These are phyloP conservation scores for Coemansia sp. DNA, from an alignment of 192 early-diverging fungal genomes.

Conservation along the genomic window DNA sequence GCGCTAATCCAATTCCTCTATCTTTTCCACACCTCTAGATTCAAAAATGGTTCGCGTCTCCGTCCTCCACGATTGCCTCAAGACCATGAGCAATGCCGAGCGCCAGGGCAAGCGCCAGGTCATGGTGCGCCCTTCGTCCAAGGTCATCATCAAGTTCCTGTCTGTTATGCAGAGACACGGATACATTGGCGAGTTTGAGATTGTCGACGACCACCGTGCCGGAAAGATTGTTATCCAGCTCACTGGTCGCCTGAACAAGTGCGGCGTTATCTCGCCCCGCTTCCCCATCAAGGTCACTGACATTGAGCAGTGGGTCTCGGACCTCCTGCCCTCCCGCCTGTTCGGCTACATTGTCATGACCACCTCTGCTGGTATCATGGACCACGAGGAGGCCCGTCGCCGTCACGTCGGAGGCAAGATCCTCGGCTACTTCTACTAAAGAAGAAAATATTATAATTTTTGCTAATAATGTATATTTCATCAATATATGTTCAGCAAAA, in stretches of 20 bases:
- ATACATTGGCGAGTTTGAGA: conserved; percentile 99
- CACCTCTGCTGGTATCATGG: conserved; percentile 98
- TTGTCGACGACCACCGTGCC: conserved; percentile 96
- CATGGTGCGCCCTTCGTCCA: conserved; percentile 94
- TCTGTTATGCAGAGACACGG: conserved; percentile 99
- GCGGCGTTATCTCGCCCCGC: conserved; percentile 98
- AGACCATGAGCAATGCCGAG: conserved; percentile 99
- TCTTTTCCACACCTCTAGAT: too few species aligned
- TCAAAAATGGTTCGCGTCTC: conserved; percentile 95
- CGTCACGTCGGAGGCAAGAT: conserved; percentile 98
- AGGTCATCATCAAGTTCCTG: conserved; percentile 99
- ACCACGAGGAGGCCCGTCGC: conserved; percentile 98
- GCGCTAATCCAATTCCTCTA: too few species aligned
- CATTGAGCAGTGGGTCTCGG: conserved; percentile 96
- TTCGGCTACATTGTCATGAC: conserved; percentile 95
- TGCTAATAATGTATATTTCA: neutral
- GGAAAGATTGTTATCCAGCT: conserved; percentile 99
- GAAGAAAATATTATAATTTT: neutral
- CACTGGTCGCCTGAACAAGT: conserved; percentile 99
- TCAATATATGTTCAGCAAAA: neutral
- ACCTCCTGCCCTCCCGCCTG: conserved; percentile 98
- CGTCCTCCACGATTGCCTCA: conserved; percentile 96
- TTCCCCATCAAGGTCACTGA: conserved; percentile 96
- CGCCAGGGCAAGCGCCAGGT: conserved; percentile 98
- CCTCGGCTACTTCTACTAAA: conserved; percentile 93